Percentiles rank a stretch among this genome's conserved stretches.
phyloP scores from a whole-genome alignment of 179 eudicot species.

The Silene noctiflora region DNA sequence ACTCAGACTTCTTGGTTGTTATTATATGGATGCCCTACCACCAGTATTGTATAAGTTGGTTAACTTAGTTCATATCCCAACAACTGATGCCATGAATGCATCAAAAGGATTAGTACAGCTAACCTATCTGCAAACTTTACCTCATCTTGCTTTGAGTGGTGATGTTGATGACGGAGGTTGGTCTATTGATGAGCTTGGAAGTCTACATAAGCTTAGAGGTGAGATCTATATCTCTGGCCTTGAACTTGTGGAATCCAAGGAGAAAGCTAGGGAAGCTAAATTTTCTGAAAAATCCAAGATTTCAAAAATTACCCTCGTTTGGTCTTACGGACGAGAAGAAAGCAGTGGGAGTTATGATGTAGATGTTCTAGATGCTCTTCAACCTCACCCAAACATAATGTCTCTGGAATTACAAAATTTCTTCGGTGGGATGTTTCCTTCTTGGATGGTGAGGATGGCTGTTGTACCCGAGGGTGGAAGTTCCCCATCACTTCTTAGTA shows the following conservation, averaged over 20 bases:
- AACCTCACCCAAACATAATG: constrained; percentile 26
- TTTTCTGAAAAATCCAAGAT: constrained; percentile 3
- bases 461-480: not conserved
- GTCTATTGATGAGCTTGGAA: constrained; percentile 13
- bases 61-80: constrained; percentile 11
- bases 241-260: constrained; percentile 13
- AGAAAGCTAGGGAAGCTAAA: constrained; percentile 8
- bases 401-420: not conserved
- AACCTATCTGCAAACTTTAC: not conserved
- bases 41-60: not conserved
- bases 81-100: not conserved
- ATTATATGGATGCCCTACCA: not conserved
- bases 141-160: not conserved
- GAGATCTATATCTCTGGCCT: constrained; percentile 12
- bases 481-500: not conserved
- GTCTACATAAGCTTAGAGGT: not conserved
- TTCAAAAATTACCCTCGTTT: not conserved
- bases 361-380: constrained; percentile 21
- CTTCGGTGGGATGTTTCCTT: constrained; percentile 10
- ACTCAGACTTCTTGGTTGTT: not conserved
- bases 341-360: constrained; percentile 8
- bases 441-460: constrained; percentile 17
- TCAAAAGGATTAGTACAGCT: constrained; percentile 15
- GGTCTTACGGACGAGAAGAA: not conserved
- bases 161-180: not conserved